These are phyloP conservation scores for Dryadomyces quercivorus DNA, from an alignment of 2,329 filamentous ascomycete species.

Conservation along the genomic window DNA sequence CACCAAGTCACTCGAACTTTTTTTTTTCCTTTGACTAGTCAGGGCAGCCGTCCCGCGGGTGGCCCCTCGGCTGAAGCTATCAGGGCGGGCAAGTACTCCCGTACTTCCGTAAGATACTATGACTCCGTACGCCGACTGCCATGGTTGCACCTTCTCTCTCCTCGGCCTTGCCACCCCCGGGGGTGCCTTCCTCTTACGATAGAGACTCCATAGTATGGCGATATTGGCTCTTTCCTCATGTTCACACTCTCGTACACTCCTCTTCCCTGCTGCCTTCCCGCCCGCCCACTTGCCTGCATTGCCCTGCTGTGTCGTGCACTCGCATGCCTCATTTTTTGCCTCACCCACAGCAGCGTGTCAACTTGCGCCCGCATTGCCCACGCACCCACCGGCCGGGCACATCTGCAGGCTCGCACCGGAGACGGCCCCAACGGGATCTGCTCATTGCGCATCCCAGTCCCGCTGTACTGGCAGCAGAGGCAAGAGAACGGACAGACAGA, in stretches of 20 bases:
- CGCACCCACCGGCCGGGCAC: no score
- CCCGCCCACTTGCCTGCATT: background rate
- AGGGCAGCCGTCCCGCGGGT: background rate
- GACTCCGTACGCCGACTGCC: background rate
- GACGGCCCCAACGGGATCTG: background rate
- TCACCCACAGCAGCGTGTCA: background rate
- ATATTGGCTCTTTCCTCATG: background rate
- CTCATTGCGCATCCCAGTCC: no score
- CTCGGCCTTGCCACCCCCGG: background rate
- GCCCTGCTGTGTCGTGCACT: background rate
- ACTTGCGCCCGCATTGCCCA: background rate
- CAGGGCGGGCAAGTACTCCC: no score
- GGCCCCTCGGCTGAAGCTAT: background rate
- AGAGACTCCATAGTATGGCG: background rate
- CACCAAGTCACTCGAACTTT: no score
- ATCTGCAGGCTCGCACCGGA: background rate
- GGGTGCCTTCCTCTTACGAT: background rate
- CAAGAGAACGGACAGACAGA: background rate
- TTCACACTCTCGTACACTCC: no score
- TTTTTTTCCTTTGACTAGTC: background rate
- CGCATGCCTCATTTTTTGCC: background rate
- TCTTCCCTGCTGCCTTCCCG: background rate
- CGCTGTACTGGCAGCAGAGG: background rate
- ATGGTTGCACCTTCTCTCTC: background rate
- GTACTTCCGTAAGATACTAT: background rate